Conservation (phyloP, 495 filamentous ascomycete species). For the Lasiosphaeris hirsuta region DNA sequence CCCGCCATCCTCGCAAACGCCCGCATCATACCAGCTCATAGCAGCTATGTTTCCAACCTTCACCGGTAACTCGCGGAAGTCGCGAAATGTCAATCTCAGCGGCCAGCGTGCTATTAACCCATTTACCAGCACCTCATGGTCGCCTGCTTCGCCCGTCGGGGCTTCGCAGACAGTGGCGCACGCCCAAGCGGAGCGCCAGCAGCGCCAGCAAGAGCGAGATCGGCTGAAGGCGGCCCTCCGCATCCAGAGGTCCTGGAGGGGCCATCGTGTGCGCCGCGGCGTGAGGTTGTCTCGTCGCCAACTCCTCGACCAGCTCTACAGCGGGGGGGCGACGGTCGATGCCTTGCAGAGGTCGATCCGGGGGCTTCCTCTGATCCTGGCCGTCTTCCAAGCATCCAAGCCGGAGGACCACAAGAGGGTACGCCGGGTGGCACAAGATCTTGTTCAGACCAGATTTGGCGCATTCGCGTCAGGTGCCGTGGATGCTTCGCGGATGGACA, state of each 20-base stretch:
- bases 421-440: slow-evolving; percentile 34
- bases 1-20: neutral
- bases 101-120: slow-evolving; percentile 72
- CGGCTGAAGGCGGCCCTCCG: slow-evolving; percentile 67
- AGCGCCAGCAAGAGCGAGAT: slow-evolving; percentile 78
- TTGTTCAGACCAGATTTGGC: slow-evolving; percentile 29
- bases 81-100: slow-evolving; percentile 89
- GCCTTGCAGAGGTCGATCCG: slow-evolving; percentile 23
- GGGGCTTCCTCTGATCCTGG: slow-evolving; percentile 36
- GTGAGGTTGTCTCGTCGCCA: slow-evolving; percentile 57
- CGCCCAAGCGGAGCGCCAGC: slow-evolving; percentile 78
- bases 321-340: slow-evolving; percentile 1
- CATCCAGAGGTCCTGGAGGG: slow-evolving; percentile 84
- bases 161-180: slow-evolving; percentile 74
- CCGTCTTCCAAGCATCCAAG: slow-evolving; percentile 26
- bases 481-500: slow-evolving; percentile 27
- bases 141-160: slow-evolving; percentile 46
- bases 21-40: neutral
- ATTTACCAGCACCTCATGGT: slow-evolving; percentile 57
- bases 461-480: slow-evolving; percentile 21
- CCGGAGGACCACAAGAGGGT: slow-evolving; percentile 36
- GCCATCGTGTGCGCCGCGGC: slow-evolving; percentile 59
- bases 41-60: slow-evolving; percentile 80
- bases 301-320: slow-evolving; percentile 62
- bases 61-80: slow-evolving; percentile 78